A percentile compares a stretch with the other conserved stretches of the same genome.
phyloP scores from a whole-genome alignment of 306 rosid species.

The Astragalus glycyphyllos region DNA sequence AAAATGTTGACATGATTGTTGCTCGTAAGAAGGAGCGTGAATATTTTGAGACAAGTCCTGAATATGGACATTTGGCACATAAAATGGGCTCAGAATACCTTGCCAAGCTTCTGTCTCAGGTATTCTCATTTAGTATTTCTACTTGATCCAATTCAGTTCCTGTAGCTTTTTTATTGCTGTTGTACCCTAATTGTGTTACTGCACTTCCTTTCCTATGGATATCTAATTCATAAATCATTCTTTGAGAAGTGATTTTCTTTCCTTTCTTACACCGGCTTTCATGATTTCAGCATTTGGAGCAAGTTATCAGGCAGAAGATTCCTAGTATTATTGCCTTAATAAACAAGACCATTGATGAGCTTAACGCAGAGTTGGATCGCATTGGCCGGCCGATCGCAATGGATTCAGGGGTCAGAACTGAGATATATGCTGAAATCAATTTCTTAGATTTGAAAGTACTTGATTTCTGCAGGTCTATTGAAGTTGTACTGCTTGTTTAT shows the following conservation, averaged over 20 bases:
- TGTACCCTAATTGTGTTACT: no score
- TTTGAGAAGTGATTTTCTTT: slow-evolving; percentile 24
- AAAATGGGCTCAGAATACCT: slow-evolving; percentile 99
- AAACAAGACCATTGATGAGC: slow-evolving; percentile 92
- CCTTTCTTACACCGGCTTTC: slow-evolving; percentile 39
- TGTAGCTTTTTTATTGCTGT: slow-evolving; percentile 14
- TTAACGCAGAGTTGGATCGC: slow-evolving; percentile 94
- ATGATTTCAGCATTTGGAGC: slow-evolving; percentile 86
- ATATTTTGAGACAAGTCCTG: slow-evolving; percentile 95
- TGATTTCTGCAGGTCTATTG: slow-evolving; percentile 15
- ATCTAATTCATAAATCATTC: slow-evolving; percentile 34
- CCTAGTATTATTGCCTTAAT: slow-evolving; percentile 95
- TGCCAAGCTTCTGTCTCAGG: slow-evolving; percentile 96
- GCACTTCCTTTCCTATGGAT: slow-evolving; percentile 14
- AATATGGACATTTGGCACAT: slow-evolving; percentile 94
- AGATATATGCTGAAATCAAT: slow-evolving; percentile 29
- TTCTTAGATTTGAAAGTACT: slow-evolving; percentile 36
- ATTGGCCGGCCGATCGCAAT: slow-evolving; percentile 96
- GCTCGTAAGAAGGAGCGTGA: slow-evolving; percentile 94
- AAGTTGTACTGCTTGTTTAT: slow-evolving; percentile 39
- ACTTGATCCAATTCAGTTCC: slow-evolving; percentile 20
- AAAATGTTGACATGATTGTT: slow-evolving; percentile 87
- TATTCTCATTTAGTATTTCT: slow-evolving; percentile 39
- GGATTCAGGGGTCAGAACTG: slow-evolving; percentile 86
- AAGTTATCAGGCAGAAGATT: slow-evolving; percentile 95